Base-by-base conservation (phyloP, 2,329 filamentous ascomycete genomes). In the Pleurostoma richardsiae region DNA sequence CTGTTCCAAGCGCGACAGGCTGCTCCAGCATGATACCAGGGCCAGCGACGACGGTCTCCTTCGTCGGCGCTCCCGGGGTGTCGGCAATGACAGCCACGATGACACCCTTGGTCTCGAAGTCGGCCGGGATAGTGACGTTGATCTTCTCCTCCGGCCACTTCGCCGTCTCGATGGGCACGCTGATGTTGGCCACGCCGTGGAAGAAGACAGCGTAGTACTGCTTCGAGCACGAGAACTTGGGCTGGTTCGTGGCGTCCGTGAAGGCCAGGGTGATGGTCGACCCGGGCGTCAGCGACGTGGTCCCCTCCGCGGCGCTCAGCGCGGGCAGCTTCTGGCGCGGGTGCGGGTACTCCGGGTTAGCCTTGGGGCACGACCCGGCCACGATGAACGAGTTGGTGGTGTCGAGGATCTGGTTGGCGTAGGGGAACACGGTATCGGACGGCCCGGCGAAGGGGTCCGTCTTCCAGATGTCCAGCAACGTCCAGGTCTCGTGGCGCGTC, bases 141-240 rank as follows among this genome's bases (percentile, higher is more conserved):
- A 67, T 64, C 4, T 53, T 56, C 41, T 49, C 27, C 41, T 45
- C 44, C 26, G 51, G 53, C 44, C 44, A 58, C 41, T 31, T 30
- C 27, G 49, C 52, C 0, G 60, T 63, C 42, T 70, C 54, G 44
- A 69, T 63, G 1, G 66, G 64, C 19, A 66, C 58, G 10, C 63
- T 64, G 39, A 65, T 53, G 38, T 67, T 67, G 26, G 52, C 31
- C 29, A 67, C 29, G 3, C 61, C 66, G 46, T 70, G 68, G 56
- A 67, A 70, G 55, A 65, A 70, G 29, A 70, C 67, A 10, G 65
- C 65, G 49, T 66, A 68, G 49, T 70, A 70, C 38, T 64, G 55
- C 41, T 47, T 58, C 31, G 47, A 41, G 4, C 50, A 26, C 1
- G 51, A 56, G 39, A 63, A 59, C 10, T 45, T 39, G 19, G 59